Evolutionary conservation across 108 stramenopile genomes (phyloP), one percentile per base, ranked within the genome.

Genomic region (Bacterosira constricta): DNA sequence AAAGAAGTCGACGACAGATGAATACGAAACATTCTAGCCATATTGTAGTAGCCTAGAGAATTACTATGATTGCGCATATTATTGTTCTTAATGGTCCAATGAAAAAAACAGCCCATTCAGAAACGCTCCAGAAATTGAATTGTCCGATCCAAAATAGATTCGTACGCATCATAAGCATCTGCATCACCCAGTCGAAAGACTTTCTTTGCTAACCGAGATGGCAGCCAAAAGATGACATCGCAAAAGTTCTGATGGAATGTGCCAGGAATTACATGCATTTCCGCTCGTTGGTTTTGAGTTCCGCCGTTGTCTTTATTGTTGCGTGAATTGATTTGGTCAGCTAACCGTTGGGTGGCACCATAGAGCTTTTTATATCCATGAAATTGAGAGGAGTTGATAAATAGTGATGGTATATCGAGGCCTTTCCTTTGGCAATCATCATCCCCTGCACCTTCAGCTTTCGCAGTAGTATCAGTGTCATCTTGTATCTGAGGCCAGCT

Each of bases 211-310:
- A 50, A 27, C 17, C 59, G 37, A 31, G 69, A 39, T 13, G 80
- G 82, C 2, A 86, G 50, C 85, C 85, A 86, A 35, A 86, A 80
- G n/a, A 73, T 53, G 9, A 83, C 63, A 37, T 86, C 85, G 23
- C 71, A 78, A 74, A 86, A 86, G 61, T 86, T 86, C 65, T 83
- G 75, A 73, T 86, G 85, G 27, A 36, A 47, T 29, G 85, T 86
- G 5, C 64, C 45, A 9, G 79, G 75, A 27, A 86, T 42, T 7
- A 86, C 76, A 32, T 77, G 52, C 52, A 77, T 37, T 53, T 82
- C 73, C 11, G 65, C n/a, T 47, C 55, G 25, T 7, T 53, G 32
- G 7, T 67, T 31, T 29, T 35, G n/a, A 26, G 29, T 34, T 6
- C 12, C 12, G 32, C 17, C 29, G 18, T 51, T 10, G 20, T 45